Percentiles rank a stretch among this genome's conserved stretches.
Evolutionary conservation across 2,329 filamentous ascomycete genomes (phyloP).

Genomic region (Colletotrichum sp.): DNA sequence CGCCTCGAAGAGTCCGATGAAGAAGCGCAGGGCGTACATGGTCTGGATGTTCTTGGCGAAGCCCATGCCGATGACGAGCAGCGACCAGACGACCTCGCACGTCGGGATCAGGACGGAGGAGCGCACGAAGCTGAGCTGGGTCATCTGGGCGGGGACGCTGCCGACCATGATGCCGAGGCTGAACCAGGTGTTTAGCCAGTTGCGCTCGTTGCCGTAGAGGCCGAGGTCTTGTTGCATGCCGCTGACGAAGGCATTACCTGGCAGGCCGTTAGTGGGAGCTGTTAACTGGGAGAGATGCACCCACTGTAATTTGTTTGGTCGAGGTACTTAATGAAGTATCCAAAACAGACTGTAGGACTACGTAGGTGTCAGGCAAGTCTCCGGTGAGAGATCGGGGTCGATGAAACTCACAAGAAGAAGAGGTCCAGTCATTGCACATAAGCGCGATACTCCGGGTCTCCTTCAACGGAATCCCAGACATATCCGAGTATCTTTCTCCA

Average conservation of each 20-base stretch:
- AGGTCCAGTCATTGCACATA: conserved; percentile 4
- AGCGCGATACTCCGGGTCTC: conserved; percentile 2
- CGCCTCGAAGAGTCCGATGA: conserved; percentile 45
- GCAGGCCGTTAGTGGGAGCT: not conserved
- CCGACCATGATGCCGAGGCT: conserved; percentile 26
- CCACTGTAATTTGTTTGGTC: conserved; percentile 34
- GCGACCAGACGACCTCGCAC: conserved; percentile 28
- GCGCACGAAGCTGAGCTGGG: conserved; percentile 28
- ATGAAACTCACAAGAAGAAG: not conserved
- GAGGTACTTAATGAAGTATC: conserved; percentile 24
- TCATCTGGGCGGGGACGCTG: conserved; percentile 29
- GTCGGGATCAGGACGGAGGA: conserved; percentile 30
- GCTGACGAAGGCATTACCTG: conserved; percentile 28
- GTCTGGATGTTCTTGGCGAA: conserved; percentile 26
- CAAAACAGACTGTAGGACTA: conserved; percentile 4
- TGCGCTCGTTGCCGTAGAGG: conserved; percentile 28
- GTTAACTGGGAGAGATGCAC: not conserved
- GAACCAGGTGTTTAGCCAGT: conserved; percentile 25
- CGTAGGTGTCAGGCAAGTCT: rapidly evolving
- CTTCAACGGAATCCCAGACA: conserved; percentile 5
- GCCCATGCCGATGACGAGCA: conserved; percentile 13
- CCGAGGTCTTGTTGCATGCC: conserved; percentile 30
- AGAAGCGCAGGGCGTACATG: conserved; percentile 46
- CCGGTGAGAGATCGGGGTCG: rapidly evolving
- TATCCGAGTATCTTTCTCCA: not conserved